Evolutionary conservation across 495 filamentous ascomycete genomes (phyloP).

Genomic region (Xanthoparmelia taractica): DNA sequence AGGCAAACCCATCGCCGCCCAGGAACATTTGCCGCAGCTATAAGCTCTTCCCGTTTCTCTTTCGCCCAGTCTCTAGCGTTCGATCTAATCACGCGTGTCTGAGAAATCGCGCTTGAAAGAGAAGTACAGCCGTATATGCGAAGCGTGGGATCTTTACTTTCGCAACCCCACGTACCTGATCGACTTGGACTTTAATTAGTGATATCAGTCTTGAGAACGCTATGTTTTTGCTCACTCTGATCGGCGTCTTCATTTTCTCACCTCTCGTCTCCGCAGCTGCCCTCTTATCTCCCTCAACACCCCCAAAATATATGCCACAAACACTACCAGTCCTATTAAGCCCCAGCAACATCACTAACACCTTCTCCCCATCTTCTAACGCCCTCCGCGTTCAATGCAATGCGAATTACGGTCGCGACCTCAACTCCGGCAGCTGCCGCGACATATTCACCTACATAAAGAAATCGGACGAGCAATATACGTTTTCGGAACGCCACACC

Average conservation of each 20-base stretch:
- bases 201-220: neutral
- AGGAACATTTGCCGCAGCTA: no score
- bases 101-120: neutral
- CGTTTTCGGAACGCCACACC: constrained; percentile 2
- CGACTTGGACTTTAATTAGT: neutral
- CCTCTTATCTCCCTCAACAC: neutral
- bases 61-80: no score
- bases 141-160: neutral
- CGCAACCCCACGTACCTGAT: neutral
- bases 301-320: neutral
- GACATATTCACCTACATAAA: neutral
- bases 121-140: neutral
- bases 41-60: no score
- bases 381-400: constrained; percentile 5
- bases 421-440: constrained; percentile 5
- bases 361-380: neutral
- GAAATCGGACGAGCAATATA: neutral
- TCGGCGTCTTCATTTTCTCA: neutral
- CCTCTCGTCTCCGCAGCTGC: neutral
- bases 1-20: no score
- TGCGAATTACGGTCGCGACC: neutral
- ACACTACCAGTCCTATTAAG: neutral
- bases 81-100: neutral
- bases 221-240: neutral
- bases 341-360: neutral